Conservation (phyloP, 140 eudicot species). For the Ambrosia hybrid region DNA sequence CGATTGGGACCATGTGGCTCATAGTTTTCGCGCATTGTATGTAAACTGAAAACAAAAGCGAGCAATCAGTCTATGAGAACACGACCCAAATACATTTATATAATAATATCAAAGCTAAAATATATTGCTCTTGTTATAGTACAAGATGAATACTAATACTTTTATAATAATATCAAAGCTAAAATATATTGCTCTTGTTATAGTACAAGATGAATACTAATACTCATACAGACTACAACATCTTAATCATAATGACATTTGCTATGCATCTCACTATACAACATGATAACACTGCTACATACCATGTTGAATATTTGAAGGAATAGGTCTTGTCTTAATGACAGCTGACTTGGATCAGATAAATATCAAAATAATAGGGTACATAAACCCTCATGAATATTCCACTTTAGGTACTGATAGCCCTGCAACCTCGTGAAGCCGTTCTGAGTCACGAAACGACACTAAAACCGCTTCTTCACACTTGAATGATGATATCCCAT, state of each 20-base stretch:
- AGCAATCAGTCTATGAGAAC: too few relatives aligned
- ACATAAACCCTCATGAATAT: too few relatives aligned
- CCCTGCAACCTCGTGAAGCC: constrained; percentile 2
- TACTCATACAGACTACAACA: background rate
- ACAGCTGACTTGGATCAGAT: too few relatives aligned
- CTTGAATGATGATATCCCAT: constrained; percentile 45
- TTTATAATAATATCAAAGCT: background rate
- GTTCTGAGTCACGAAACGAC: background rate
- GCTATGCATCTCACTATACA: background rate
- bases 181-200: background rate
- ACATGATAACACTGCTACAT: background rate
- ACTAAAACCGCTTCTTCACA: background rate
- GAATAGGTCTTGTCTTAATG: too few relatives aligned
- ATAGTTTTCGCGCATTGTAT: background rate
- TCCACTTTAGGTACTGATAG: too few relatives aligned
- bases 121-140: background rate
- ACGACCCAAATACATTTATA: background rate
- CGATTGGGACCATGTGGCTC: too few relatives aligned
- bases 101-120: background rate
- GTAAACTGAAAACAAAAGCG: too few relatives aligned
- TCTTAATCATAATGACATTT: background rate
- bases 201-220: background rate
- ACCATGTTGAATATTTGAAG: background rate
- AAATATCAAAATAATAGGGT: too few relatives aligned
- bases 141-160: background rate